Conservation (phyloP, 2,329 filamentous ascomycete species). For the Talaromyces sp. region DNA sequence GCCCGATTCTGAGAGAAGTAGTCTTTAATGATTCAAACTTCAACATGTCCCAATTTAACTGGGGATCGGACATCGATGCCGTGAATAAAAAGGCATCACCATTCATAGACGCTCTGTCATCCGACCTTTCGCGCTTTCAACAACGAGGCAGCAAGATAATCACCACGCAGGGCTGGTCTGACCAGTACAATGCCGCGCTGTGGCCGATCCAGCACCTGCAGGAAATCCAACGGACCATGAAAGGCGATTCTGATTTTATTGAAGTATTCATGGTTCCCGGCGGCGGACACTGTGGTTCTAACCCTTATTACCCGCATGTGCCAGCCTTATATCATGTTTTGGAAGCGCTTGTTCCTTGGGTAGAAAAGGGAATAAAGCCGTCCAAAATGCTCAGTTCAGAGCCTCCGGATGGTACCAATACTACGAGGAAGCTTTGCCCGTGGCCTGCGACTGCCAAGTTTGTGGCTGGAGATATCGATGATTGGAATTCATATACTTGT, state of each 20-base stretch:
- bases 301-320: slow-evolving; percentile 22
- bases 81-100: slow-evolving; percentile 28
- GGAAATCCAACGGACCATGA: slow-evolving; percentile 19
- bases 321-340: slow-evolving; percentile 26
- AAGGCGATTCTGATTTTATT: slow-evolving; percentile 25
- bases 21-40: slow-evolving; percentile 35
- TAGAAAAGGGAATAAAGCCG: slow-evolving; percentile 26
- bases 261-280: slow-evolving; percentile 36
- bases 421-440: slow-evolving; percentile 29
- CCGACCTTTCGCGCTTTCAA: slow-evolving; percentile 16
- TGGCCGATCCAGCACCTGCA: slow-evolving; percentile 34
- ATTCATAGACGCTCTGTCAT: slow-evolving; percentile 34
- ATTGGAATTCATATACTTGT: neutral
- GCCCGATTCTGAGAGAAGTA: slow-evolving; percentile 33
- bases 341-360: slow-evolving; percentile 29
- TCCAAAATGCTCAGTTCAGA: slow-evolving; percentile 23
- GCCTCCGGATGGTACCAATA: slow-evolving; percentile 23
- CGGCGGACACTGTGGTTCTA: slow-evolving; percentile 35
- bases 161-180: slow-evolving; percentile 35
- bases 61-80: slow-evolving; percentile 23
- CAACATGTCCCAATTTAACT: slow-evolving; percentile 32
- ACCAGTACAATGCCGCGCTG: slow-evolving; percentile 30
- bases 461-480: neutral
- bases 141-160: slow-evolving; percentile 31
- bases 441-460: slow-evolving; percentile 25